phyloP scores from a whole-genome alignment of 2,329 filamentous ascomycete species.

The Plenodomus biglobosus region DNA sequence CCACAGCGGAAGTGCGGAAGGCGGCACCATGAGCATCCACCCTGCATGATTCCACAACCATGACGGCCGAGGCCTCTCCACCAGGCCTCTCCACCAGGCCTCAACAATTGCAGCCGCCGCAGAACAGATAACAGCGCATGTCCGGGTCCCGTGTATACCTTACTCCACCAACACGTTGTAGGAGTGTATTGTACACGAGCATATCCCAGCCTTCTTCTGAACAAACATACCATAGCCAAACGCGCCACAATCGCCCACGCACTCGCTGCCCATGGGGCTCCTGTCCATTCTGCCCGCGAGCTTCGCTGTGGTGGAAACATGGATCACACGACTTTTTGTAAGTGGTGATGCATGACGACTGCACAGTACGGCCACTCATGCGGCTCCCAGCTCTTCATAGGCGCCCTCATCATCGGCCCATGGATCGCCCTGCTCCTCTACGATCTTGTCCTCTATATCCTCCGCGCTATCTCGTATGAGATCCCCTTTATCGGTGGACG shows the following conservation, averaged over 20 bases:
- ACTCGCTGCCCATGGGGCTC: constrained; percentile 61
- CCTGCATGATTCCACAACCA: neutral
- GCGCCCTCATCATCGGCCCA: constrained; percentile 61
- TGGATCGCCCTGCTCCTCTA: constrained; percentile 64
- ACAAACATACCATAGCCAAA: too few relatives aligned
- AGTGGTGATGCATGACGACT: constrained; percentile 23
- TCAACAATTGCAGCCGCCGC: neutral
- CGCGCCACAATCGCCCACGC: neutral
- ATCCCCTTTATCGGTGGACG: constrained; percentile 63
- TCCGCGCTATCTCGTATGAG: constrained; percentile 60
- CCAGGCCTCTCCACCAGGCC: neutral
- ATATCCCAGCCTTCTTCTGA: too few relatives aligned
- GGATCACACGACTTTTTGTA: constrained; percentile 65
- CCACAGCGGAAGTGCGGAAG: neutral
- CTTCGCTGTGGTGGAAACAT: constrained; percentile 61
- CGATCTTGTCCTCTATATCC: constrained; percentile 64
- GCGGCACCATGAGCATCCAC: neutral
- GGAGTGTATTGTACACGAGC: too few relatives aligned
- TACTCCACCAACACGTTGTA: too few relatives aligned
- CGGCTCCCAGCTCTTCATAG: constrained; percentile 59
- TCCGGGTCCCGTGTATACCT: too few relatives aligned
- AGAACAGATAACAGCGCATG: neutral
- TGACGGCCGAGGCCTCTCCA: too few relatives aligned
- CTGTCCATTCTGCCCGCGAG: constrained; percentile 65
- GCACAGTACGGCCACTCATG: constrained; percentile 19